Evolutionary conservation across 441 rosid genomes (phyloP).

Genomic region (Aleurites moluccanus): DNA sequence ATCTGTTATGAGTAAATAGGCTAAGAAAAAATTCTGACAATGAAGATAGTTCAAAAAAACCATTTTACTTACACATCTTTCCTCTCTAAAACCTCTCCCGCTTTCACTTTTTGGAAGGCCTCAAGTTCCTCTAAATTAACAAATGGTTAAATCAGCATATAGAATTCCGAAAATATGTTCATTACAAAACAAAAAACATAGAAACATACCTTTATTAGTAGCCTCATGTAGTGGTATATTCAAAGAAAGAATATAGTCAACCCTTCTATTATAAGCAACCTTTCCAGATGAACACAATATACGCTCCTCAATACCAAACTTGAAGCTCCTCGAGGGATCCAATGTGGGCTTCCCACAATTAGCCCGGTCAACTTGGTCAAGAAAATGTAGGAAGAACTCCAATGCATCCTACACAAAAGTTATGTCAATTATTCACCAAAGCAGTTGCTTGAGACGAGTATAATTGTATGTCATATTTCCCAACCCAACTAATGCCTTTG

Average conservation of each 20-base stretch:
- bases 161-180: slow-evolving; percentile 8
- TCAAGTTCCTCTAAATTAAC: slow-evolving; percentile 66
- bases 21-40: slow-evolving; percentile 23
- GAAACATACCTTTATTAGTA: slow-evolving; percentile 64
- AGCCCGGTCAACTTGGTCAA: slow-evolving; percentile 88
- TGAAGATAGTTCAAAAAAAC: slow-evolving; percentile 12
- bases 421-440: slow-evolving; percentile 15
- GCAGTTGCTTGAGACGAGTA: neutral
- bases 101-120: slow-evolving; percentile 62
- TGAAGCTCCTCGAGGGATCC: slow-evolving; percentile 89
- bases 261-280: slow-evolving; percentile 85
- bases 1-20: slow-evolving; percentile 46
- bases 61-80: slow-evolving; percentile 63
- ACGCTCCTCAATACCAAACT: slow-evolving; percentile 95
- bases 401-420: slow-evolving; percentile 75
- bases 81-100: slow-evolving; percentile 59
- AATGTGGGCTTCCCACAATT: slow-evolving; percentile 56
- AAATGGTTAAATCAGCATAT: slow-evolving; percentile 24
- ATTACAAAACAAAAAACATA: neutral
- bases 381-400: slow-evolving; percentile 90
- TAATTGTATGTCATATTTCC: slow-evolving; percentile 1
- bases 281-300: slow-evolving; percentile 87
- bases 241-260: slow-evolving; percentile 87
- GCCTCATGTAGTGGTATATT: slow-evolving; percentile 90
- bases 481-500: slow-evolving; percentile 1